Conservation (phyloP, 768 basidiomycete species). For the Pulveroboletus sp. region DNA sequence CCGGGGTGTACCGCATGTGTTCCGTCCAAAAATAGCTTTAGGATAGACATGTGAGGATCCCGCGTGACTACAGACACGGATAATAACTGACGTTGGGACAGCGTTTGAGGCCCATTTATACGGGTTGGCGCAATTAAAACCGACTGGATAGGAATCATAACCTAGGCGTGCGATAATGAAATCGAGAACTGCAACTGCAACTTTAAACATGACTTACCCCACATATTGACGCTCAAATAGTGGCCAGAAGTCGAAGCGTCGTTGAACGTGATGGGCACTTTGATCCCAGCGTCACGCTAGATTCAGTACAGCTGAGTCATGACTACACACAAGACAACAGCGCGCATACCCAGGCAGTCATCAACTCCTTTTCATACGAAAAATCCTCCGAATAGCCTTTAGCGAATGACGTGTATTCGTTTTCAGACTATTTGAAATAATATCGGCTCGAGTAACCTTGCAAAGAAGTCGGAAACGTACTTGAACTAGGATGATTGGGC, state of each 20-base stretch:
- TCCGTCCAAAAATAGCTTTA: constrained; percentile 38
- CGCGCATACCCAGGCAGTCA: constrained; percentile 22
- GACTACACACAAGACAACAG: not conserved
- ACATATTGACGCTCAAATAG: constrained; percentile 45
- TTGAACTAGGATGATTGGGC: constrained; percentile 44
- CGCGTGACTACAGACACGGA: not conserved
- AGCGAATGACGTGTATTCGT: constrained; percentile 43
- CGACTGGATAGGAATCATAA: constrained; percentile 41
- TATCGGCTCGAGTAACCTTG: constrained; percentile 14
- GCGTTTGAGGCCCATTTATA: constrained; percentile 41
- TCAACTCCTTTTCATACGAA: constrained; percentile 42
- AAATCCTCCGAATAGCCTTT: constrained; percentile 37
- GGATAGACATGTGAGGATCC: not conserved
- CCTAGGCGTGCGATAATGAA: constrained; percentile 8
- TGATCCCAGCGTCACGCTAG: constrained; percentile 42
- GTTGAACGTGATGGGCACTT: constrained; percentile 46
- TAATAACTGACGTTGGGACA: constrained; percentile 35
- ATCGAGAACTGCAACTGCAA: not conserved
- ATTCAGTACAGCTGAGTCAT: constrained; percentile 3
- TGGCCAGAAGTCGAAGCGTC: constrained; percentile 46
- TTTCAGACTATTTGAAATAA: constrained; percentile 40
- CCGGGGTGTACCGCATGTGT: constrained; percentile 25
- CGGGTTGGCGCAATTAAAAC: constrained; percentile 52
- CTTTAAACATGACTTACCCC: constrained; percentile 33
- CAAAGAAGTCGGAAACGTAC: constrained; percentile 27